phyloP scores from a whole-genome alignment of 371 early-diverging fungal species.

The Conidiobolus coronatus region DNA sequence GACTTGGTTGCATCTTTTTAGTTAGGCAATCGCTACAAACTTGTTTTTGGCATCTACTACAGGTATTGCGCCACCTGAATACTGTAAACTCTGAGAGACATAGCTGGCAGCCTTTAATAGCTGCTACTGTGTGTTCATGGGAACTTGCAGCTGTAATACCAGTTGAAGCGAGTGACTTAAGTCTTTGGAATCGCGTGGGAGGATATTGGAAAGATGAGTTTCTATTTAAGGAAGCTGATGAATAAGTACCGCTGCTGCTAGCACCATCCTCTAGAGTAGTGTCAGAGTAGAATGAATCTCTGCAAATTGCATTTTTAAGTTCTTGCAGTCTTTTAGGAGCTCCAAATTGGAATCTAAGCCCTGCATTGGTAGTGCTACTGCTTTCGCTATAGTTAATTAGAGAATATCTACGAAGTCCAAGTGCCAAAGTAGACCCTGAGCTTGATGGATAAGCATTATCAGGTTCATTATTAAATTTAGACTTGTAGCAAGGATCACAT shows the following conservation, averaged over 20 bases:
- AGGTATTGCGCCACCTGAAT: constrained; percentile 7
- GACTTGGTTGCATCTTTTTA: neutral
- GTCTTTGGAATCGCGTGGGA: neutral
- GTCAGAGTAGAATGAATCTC: constrained; percentile 3
- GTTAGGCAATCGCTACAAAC: constrained; percentile 3
- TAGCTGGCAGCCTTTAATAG: constrained; percentile 6
- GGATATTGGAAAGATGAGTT: too few relatives aligned
- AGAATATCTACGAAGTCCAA: neutral
- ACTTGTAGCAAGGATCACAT: constrained; percentile 9
- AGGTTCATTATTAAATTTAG: constrained; percentile 6
- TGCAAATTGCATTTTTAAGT: neutral
- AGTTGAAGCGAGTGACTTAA: neutral
- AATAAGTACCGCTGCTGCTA: neutral
- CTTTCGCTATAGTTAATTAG: neutral
- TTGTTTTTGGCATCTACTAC: neutral
- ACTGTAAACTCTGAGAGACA: constrained; percentile 8
- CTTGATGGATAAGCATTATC: constrained; percentile 5
- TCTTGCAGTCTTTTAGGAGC: constrained; percentile 1
- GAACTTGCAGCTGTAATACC: neutral
- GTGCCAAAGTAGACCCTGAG: neutral
- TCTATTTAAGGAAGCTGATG: neutral
- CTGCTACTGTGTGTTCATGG: neutral
- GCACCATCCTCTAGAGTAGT: neutral
- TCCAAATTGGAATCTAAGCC: neutral
- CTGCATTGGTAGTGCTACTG: neutral